These are phyloP conservation scores for Alternaria brassicicola DNA, from an alignment of 2,329 filamentous ascomycete genomes.

Conservation along the genomic window DNA sequence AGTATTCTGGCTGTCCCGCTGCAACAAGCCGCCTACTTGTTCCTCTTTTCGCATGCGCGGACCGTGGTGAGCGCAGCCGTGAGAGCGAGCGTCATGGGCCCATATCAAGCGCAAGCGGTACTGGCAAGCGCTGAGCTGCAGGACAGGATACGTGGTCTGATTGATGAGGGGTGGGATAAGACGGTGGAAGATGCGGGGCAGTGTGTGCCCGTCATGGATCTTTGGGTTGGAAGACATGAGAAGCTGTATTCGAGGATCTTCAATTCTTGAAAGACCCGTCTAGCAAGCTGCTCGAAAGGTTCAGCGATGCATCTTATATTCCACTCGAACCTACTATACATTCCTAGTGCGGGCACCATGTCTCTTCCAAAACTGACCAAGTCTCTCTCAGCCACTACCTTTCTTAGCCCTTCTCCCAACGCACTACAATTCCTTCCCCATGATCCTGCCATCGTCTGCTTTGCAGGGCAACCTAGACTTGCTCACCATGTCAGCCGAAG, in stretches of 20 bases:
- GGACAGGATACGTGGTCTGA: constrained; percentile 61
- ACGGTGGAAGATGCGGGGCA: constrained; percentile 72
- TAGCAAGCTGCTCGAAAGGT: neutral
- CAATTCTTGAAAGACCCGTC: constrained; percentile 66
- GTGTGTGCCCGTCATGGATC: constrained; percentile 76
- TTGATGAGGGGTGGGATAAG: constrained; percentile 66
- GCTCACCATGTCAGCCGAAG: constrained; percentile 31
- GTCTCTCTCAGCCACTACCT: constrained; percentile 3
- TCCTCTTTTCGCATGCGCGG: constrained; percentile 77
- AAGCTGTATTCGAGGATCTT: constrained; percentile 84
- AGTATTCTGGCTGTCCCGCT: constrained; percentile 65
- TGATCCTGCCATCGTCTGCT: neutral
- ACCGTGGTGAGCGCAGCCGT: constrained; percentile 78
- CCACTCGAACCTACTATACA: neutral
- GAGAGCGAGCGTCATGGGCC: constrained; percentile 76
- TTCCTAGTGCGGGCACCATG: constrained; percentile 1
- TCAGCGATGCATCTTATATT: neutral
- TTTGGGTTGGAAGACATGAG: constrained; percentile 85
- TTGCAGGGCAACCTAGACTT: constrained; percentile 30
- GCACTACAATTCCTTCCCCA: neutral
- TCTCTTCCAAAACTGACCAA: constrained; percentile 1
- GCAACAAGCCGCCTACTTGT: constrained; percentile 73
- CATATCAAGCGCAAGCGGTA: constrained; percentile 78
- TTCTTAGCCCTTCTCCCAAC: neutral
- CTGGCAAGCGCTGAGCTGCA: constrained; percentile 68